A percentile compares a stretch with the other conserved stretches of the same genome.
These are phyloP conservation scores for Tuber indicum DNA, from an alignment of 495 filamentous ascomycete species.

Conservation along the genomic window DNA sequence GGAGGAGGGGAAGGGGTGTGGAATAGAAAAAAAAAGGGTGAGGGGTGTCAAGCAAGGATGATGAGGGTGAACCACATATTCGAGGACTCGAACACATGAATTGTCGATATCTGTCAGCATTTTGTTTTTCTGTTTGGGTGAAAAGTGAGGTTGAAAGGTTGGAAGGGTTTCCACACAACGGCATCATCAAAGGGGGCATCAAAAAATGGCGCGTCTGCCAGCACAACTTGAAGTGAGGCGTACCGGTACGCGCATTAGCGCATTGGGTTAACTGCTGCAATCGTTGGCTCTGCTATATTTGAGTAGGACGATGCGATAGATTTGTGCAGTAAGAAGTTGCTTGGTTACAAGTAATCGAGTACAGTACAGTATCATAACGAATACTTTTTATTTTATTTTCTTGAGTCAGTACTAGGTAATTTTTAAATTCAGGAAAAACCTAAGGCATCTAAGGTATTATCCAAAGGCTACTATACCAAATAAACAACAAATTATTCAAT, in stretches of 20 bases:
- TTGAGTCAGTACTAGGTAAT: too few species aligned
- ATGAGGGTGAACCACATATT: not conserved
- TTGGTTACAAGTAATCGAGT: too few species aligned
- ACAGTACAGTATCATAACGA: too few species aligned
- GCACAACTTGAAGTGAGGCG: not conserved
- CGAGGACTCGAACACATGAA: not conserved
- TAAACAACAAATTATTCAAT: too few species aligned
- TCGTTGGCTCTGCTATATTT: not conserved
- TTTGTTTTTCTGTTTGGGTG: not conserved
- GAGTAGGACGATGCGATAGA: not conserved
- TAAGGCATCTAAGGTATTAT: too few species aligned
- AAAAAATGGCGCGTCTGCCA: not conserved
- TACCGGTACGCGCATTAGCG: not conserved
- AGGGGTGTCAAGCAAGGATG: not conserved
- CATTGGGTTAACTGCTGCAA: not conserved
- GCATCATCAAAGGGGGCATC: not conserved
- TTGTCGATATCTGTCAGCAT: not conserved
- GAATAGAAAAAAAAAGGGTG: not conserved
- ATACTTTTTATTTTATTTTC: too few species aligned
- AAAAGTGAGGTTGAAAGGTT: not conserved
- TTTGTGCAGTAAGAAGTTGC: too few species aligned
- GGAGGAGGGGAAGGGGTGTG: not conserved
- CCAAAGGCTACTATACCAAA: too few species aligned
- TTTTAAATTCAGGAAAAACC: too few species aligned
- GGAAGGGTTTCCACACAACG: too few species aligned